Evolutionary conservation across 2,329 filamentous ascomycete species (phyloP).

Genomic region (Trichoderma simmonsii): DNA sequence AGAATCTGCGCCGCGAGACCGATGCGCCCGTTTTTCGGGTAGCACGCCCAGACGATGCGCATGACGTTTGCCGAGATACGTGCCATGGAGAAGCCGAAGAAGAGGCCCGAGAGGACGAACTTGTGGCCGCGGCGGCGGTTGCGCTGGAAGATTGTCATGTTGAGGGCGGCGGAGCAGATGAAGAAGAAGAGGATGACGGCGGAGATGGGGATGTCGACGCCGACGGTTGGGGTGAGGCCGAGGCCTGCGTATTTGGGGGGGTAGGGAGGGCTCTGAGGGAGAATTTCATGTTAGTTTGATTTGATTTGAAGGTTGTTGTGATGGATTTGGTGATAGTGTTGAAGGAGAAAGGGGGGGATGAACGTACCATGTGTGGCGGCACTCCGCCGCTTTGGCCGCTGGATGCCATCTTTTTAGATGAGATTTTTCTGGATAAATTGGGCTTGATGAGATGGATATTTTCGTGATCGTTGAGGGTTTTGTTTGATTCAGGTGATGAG

Average conservation of each 20-base stretch:
- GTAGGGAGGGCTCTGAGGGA: conserved; percentile 36
- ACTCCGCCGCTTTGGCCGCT: neutral
- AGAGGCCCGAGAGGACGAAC: conserved; percentile 56
- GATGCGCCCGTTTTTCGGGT: conserved; percentile 39
- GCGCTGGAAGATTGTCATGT: conserved; percentile 57
- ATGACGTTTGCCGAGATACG: conserved; percentile 50
- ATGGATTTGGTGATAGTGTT: neutral
- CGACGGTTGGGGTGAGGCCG: conserved; percentile 55
- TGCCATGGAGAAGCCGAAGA: conserved; percentile 58
- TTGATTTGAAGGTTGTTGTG: neutral
- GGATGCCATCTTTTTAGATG: neutral
- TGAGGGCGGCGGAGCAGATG: conserved; percentile 46
- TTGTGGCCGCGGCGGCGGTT: conserved; percentile 52
- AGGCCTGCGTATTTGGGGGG: conserved; percentile 44
- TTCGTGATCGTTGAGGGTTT: neutral
- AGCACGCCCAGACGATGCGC: conserved; percentile 52
- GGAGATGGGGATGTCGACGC: conserved; percentile 62
- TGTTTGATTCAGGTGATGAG: neutral
- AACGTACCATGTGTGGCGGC: neutral
- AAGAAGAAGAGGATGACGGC: conserved; percentile 61
- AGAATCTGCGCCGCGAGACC: conserved; percentile 65
- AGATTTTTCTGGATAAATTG: neutral
- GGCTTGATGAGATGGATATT: neutral
- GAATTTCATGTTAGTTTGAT: neutral
- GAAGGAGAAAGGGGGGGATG: neutral